Percentiles rank a stretch among this genome's conserved stretches.
These are phyloP conservation scores for Pichia inconspicua DNA, from an alignment of 1,139 yeast species.

Conservation along the genomic window DNA sequence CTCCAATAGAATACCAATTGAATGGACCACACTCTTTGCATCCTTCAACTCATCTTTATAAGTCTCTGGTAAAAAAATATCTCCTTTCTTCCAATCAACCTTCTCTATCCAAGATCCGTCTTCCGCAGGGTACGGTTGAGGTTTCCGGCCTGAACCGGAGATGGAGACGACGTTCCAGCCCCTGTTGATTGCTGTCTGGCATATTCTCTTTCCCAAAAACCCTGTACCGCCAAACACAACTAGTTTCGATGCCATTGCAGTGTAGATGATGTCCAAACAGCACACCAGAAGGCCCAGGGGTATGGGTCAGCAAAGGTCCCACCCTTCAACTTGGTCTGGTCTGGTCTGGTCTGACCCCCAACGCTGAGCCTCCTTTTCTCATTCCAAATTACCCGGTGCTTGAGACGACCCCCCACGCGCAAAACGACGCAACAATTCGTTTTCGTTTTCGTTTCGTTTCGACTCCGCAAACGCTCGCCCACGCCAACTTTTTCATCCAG, in stretches of 20 bases:
- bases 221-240: conserved; percentile 87
- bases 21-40: conserved; percentile 69
- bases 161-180: conserved; percentile 63
- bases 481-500: background rate
- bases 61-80: conserved; percentile 56
- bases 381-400: background rate
- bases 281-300: too few relatives aligned
- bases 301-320: too few relatives aligned
- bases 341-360: too few relatives aligned
- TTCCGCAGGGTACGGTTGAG: conserved; percentile 27
- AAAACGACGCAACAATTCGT: background rate
- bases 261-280: too few relatives aligned
- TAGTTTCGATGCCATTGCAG: conserved; percentile 21
- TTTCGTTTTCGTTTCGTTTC: background rate
- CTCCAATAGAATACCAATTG: conserved; percentile 69
- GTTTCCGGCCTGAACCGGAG: conserved; percentile 49
- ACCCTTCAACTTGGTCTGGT: too few relatives aligned
- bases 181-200: conserved; percentile 54
- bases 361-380: background rate
- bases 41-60: conserved; percentile 42
- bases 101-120: conserved; percentile 44
- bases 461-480: background rate
- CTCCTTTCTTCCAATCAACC: conserved; percentile 64
- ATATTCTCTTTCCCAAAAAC: conserved; percentile 64
- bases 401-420: background rate